Percentiles rank a stretch among this genome's conserved stretches.
phyloP scores from a whole-genome alignment of 75 land plant genomes.

The Chamaecyparis obtusa region DNA sequence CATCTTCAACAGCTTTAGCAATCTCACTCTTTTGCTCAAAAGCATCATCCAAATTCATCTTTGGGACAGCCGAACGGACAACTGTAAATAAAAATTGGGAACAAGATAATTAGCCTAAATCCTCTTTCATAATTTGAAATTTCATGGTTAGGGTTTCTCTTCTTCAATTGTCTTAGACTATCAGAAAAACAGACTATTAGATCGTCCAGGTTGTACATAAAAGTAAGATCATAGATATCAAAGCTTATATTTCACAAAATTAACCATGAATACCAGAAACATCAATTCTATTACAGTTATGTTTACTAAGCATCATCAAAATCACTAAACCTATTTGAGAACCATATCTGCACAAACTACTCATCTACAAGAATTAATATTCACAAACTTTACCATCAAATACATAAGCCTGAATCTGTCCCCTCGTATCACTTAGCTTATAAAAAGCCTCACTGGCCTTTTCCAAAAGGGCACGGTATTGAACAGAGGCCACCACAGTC shows the following conservation, averaged over 20 bases:
- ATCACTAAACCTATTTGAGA: background rate
- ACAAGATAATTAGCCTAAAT: background rate
- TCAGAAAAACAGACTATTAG: too few species aligned
- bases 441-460: too few species aligned
- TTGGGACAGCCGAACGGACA: conserved; percentile 55
- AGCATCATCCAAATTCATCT: conserved; percentile 48
- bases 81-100: conserved; percentile 24
- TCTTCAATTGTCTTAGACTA: background rate
- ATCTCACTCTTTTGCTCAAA: conserved; percentile 71
- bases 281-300: background rate
- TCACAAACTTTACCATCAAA: too few species aligned
- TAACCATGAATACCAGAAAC: background rate
- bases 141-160: background rate
- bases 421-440: too few species aligned
- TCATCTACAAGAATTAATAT: too few species aligned
- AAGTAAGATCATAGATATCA: background rate
- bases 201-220: background rate
- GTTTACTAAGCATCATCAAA: background rate
- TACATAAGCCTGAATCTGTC: too few species aligned
- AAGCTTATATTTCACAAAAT: background rate
- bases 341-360: background rate
- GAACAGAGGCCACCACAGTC: too few species aligned
- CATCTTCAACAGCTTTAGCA: conserved; percentile 53
- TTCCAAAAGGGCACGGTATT: too few species aligned
- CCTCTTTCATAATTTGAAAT: background rate